Evolutionary conservation across 495 filamentous ascomycete genomes (phyloP).

Genomic region (Massariosphaeria phaeospora): DNA sequence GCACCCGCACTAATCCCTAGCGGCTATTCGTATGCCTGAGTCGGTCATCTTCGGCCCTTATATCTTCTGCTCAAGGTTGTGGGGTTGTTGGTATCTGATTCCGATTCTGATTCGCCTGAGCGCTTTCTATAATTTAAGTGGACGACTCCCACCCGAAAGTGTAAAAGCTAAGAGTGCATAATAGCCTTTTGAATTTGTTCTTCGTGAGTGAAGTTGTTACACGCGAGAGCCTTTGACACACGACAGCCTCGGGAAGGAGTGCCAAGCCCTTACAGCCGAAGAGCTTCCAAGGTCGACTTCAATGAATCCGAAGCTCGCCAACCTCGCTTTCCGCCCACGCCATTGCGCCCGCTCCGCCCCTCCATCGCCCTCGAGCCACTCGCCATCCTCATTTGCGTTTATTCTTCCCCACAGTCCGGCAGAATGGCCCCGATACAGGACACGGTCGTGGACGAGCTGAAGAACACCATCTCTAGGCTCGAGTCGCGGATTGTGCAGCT

Average conservation of each 20-base stretch:
- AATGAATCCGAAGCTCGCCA: neutral
- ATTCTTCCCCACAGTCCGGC: slow-evolving; percentile 9
- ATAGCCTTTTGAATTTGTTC: too few relatives aligned
- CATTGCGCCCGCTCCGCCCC: slow-evolving; percentile 20
- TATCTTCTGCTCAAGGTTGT: too few relatives aligned
- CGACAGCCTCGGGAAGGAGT: slow-evolving; percentile 8
- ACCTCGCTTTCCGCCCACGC: slow-evolving; percentile 9
- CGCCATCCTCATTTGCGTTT: neutral
- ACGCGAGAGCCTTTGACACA: neutral
- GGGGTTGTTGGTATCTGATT: too few relatives aligned
- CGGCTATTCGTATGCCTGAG: too few relatives aligned
- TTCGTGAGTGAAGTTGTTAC: too few relatives aligned
- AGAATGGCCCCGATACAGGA: slow-evolving; percentile 39
- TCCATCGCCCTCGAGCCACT: slow-evolving; percentile 9
- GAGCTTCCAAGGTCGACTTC: slow-evolving; percentile 13
- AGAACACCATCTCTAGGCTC: slow-evolving; percentile 64
- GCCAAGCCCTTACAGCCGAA: slow-evolving; percentile 16
- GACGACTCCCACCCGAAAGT: too few relatives aligned
- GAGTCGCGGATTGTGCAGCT: slow-evolving; percentile 77
- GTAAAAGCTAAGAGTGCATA: too few relatives aligned
- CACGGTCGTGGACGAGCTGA: slow-evolving; percentile 41
- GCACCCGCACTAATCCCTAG: too few relatives aligned
- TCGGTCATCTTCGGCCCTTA: too few relatives aligned
- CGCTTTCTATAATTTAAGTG: too few relatives aligned
- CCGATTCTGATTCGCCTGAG: too few relatives aligned